A percentile compares a stretch with the other conserved stretches of the same genome.
These are phyloP conservation scores for Phialophora expanda DNA, from an alignment of 2,329 filamentous ascomycete genomes.

Conservation along the genomic window DNA sequence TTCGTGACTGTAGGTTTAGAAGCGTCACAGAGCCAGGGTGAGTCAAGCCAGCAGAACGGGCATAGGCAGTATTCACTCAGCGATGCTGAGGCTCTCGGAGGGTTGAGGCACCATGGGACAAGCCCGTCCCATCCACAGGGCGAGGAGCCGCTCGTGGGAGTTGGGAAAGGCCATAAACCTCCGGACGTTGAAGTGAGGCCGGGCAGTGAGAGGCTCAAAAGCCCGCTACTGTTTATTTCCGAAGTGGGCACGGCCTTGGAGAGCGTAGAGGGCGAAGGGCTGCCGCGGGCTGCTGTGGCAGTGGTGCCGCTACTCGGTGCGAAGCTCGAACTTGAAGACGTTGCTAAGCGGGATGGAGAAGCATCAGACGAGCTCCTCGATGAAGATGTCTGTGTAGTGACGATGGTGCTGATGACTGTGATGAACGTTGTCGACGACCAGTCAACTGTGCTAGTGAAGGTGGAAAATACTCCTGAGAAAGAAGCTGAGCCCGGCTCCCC, in stretches of 20 bases:
- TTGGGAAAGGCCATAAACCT: conserved; percentile 4
- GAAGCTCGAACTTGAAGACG: background rate
- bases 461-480: background rate
- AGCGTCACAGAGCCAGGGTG: conserved; percentile 5
- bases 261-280: background rate
- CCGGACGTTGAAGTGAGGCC: background rate
- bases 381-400: background rate
- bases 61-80: conserved; percentile 17
- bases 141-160: background rate
- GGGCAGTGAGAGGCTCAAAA: background rate
- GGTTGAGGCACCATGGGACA: conserved; percentile 1
- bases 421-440: background rate
- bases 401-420: background rate
- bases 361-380: background rate
- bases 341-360: background rate
- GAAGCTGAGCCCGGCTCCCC: background rate
- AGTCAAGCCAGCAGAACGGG: conserved; percentile 13
- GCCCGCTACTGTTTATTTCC: background rate
- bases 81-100: conserved; percentile 11
- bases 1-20: conserved; percentile 4
- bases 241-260: background rate
- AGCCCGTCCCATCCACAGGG: background rate
- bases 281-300: background rate
- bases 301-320: background rate
- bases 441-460: background rate